Evolutionary conservation across 768 basidiomycete species (phyloP).

Genomic region (Rubroboletus pulcherrimus): DNA sequence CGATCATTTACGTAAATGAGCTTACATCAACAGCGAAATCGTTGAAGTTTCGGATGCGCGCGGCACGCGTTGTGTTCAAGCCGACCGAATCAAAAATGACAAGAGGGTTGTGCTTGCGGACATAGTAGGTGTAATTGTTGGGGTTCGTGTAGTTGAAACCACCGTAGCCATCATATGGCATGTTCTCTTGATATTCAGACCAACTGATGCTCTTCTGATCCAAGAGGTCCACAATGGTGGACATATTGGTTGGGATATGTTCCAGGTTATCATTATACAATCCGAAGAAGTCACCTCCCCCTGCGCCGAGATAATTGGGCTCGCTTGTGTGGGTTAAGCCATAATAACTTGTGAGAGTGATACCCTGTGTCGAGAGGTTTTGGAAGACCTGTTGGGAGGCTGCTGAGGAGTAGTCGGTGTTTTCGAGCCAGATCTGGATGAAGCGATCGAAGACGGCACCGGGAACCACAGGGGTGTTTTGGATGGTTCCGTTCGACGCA

Average conservation of each 20-base stretch:
- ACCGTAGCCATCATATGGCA: conserved; percentile 47
- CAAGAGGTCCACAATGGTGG: conserved; percentile 55
- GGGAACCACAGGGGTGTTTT: conserved; percentile 33
- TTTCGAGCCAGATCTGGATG: conserved; percentile 56
- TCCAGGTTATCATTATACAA: conserved; percentile 40
- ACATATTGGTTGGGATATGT: conserved; percentile 43
- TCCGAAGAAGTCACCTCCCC: conserved; percentile 53
- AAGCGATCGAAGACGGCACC: conserved; percentile 44
- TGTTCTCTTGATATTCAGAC: conserved; percentile 57
- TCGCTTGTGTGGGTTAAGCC: conserved; percentile 54
- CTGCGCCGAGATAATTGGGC: conserved; percentile 52
- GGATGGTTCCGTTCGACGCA: conserved; percentile 38
- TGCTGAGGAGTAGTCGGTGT: conserved; percentile 44
- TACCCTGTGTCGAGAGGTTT: conserved; percentile 46
- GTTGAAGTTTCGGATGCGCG: conserved; percentile 54
- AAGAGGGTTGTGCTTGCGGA: conserved; percentile 52
- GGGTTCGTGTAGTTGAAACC: conserved; percentile 35
- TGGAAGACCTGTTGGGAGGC: conserved; percentile 26
- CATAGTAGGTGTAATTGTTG: conserved; percentile 43
- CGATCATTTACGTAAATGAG: not conserved
- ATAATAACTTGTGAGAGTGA: conserved; percentile 45
- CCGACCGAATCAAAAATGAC: conserved; percentile 51
- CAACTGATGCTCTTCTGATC: conserved; percentile 56
- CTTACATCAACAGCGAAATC: conserved; percentile 54
- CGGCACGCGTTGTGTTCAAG: conserved; percentile 36